Evolutionary conservation across 306 rosid genomes (phyloP), one percentile per base, ranked within the genome.

Genomic region (Castanea mollissima): DNA sequence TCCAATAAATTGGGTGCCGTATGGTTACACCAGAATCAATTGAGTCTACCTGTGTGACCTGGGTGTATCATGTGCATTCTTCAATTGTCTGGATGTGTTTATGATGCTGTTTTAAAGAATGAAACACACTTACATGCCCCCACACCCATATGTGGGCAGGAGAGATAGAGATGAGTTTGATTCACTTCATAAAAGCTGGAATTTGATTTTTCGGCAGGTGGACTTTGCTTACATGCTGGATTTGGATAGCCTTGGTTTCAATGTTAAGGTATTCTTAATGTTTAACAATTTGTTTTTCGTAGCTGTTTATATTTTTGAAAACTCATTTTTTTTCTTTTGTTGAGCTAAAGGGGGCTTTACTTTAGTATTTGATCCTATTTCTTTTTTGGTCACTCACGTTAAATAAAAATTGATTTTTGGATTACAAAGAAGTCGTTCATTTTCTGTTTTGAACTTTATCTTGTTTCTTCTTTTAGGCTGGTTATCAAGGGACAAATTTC

Each of bases 201-300:
- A 74, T 77, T 78, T 82, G 41, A 10, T 77, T 64, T 73, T 69
- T 83, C 76, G 83, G 73, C 92, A 95, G 99, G 96, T 95, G 81
- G 99, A 95, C 80, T 89, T 55, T 84, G 97, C 98, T 56, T 57
- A 86, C 88, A 93, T 95, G 52, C 88, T 90, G 85, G 99, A 95
- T 86, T 83, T 93, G 90, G 99, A 95, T 84, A 86, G 91, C 82
- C 92, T 95, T 81, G 99, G 99, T 83, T 90, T 95, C 89, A 85
- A 89, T 82, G 94, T 92, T 60, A 88, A 95, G 98, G 99, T 95
- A 89, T 20, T 65, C 27, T 49, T 29, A 21, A 57, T 64, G 11
- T 71, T 72, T 10, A 34, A 35, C 51, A 19, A 54, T 63, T 65
- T 12, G 34, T 38, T 34, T n/a, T 35, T 71, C 16, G 56, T 78